phyloP scores from a whole-genome alignment of 192 early-diverging fungal species.

The Funneliformis geosporum region DNA sequence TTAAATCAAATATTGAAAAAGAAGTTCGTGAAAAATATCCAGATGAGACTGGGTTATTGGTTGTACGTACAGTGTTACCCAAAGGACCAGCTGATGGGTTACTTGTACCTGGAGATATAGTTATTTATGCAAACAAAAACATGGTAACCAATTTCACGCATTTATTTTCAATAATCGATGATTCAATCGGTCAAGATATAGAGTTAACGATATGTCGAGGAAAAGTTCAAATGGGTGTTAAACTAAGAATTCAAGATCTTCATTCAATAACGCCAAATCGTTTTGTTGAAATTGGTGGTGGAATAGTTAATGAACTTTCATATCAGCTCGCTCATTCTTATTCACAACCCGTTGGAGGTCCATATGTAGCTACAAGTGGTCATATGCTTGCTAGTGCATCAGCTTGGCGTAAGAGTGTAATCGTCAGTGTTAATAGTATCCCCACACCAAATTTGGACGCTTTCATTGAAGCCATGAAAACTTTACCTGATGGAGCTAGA shows the following conservation, averaged over 20 bases:
- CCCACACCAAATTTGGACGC: slow-evolving; percentile 66
- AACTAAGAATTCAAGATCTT: slow-evolving; percentile 65
- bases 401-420: slow-evolving; percentile 68
- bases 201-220: slow-evolving; percentile 60
- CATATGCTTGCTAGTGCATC: slow-evolving; percentile 68
- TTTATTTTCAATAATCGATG: slow-evolving; percentile 66
- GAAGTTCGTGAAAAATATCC: slow-evolving; percentile 63
- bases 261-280: slow-evolving; percentile 79
- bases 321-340: slow-evolving; percentile 78
- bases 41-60: slow-evolving; percentile 70
- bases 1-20: slow-evolving; percentile 66
- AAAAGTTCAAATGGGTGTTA: slow-evolving; percentile 48
- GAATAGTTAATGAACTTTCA: slow-evolving; percentile 71
- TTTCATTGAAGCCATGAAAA: slow-evolving; percentile 65
- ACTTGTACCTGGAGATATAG: slow-evolving; percentile 71
- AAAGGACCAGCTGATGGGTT: slow-evolving; percentile 65
- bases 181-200: slow-evolving; percentile 53
- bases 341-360: slow-evolving; percentile 71
- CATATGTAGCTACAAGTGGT: slow-evolving; percentile 73
- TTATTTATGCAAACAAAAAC: slow-evolving; percentile 65
- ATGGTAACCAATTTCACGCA: slow-evolving; percentile 72
- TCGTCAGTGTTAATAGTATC: slow-evolving; percentile 67
- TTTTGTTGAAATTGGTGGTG: slow-evolving; percentile 86
- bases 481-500: slow-evolving; percentile 63
- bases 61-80: slow-evolving; percentile 62